phyloP scores from a whole-genome alignment of 805 yeast species.

The Starmerella bacillaris region DNA sequence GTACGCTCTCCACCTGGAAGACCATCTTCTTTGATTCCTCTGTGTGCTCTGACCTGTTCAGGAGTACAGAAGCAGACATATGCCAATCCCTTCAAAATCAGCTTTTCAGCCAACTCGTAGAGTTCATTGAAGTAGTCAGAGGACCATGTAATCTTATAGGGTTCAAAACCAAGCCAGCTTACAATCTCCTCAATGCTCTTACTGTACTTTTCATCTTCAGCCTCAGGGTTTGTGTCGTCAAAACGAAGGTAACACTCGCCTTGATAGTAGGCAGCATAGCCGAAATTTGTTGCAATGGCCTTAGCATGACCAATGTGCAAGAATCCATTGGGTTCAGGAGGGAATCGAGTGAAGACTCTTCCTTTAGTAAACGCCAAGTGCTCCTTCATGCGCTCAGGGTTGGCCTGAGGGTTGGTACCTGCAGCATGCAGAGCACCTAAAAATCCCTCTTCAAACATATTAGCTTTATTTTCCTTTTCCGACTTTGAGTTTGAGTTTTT shows the following conservation, averaged over 20 bases:
- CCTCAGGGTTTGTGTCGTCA: conserved; percentile 98
- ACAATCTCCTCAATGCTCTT: conserved; percentile 70
- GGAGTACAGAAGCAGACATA: conserved; percentile 88
- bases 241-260: conserved; percentile 86
- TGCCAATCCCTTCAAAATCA: conserved; percentile 54
- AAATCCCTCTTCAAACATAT: conserved; percentile 87
- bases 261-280: conserved; percentile 72
- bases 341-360: conserved; percentile 80
- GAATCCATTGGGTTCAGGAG: conserved; percentile 97
- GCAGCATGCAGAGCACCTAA: conserved; percentile 87
- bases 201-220: conserved; percentile 86
- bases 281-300: conserved; percentile 94
- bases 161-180: conserved; percentile 83
- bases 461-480: conserved; percentile 10
- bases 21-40: conserved; percentile 86
- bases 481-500: conserved; percentile 8
- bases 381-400: conserved; percentile 63
- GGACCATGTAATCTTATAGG: conserved; percentile 89
- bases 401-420: conserved; percentile 84
- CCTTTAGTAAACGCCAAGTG: conserved; percentile 69
- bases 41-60: conserved; percentile 72
- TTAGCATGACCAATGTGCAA: conserved; percentile 95
- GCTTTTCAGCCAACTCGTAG: conserved; percentile 71
- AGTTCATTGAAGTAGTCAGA: conserved; percentile 85
- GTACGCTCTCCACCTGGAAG: conserved; percentile 82